Conservation (phyloP, 371 early-diverging fungal genomes). For the Batkoa obscura region DNA sequence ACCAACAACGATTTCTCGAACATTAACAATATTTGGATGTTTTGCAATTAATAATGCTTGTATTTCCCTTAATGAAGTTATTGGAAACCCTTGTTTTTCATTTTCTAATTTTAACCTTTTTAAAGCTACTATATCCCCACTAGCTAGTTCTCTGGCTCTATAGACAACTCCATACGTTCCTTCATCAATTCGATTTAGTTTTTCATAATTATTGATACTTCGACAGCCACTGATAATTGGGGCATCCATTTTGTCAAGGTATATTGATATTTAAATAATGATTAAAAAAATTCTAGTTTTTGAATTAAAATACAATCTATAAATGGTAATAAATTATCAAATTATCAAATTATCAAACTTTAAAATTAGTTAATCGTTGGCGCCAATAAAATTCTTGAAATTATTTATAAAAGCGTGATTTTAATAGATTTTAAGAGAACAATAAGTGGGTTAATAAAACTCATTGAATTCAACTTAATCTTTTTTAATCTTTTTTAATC, state of each 20-base stretch:
- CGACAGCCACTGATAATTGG: constrained; percentile 38
- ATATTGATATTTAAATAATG: no score
- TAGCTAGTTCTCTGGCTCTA: constrained; percentile 76
- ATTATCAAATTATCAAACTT: no score
- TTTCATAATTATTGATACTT: constrained; percentile 67
- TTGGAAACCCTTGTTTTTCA: constrained; percentile 90
- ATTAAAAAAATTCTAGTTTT: no score
- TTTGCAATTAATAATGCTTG: constrained; percentile 67
- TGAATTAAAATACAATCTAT: no score
- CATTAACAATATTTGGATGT: constrained; percentile 90
- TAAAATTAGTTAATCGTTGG: no score
- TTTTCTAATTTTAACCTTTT: constrained; percentile 93
- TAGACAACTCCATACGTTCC: constrained; percentile 98
- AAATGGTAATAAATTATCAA: no score
- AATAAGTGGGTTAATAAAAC: no score
- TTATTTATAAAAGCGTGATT: no score
- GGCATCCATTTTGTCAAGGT: constrained; percentile 9
- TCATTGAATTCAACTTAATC: no score
- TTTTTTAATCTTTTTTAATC: no score
- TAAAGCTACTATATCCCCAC: constrained; percentile 90
- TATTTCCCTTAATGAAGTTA: constrained; percentile 82
- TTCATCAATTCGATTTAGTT: constrained; percentile 92
- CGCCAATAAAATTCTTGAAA: no score
- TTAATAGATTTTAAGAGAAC: no score
- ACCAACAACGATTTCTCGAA: constrained; percentile 79